Base-by-base conservation (phyloP, 1,284 basidiomycete species). In the Meripilus lineatus region DNA sequence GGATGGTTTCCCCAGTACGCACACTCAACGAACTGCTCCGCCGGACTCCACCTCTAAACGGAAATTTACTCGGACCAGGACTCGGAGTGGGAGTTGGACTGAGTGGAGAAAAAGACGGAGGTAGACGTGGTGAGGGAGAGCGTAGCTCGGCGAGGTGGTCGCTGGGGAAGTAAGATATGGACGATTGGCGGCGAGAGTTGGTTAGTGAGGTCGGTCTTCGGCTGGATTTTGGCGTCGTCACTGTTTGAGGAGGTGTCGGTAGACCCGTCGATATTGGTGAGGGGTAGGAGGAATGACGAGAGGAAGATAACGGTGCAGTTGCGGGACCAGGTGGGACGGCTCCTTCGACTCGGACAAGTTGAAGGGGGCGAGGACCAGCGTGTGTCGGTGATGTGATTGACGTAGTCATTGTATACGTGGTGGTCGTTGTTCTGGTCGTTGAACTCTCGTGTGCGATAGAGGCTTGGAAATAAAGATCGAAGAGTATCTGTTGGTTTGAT, bases 81-180 rank as follows among this genome's bases (percentile, higher is more conserved):
- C 28, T 30, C 28, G 28, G 48, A 5, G 55, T 30, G 49, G 6
- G 51, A 47, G n/a, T n/a, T n/a, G n/a, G 28, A 17, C 38, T 32
- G 3, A 48, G 30, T n/a, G 44, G 42, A 20, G 51, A 36, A 11
- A 44, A 37, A 5, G 43, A 45, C 32, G 56, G 44, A 25, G 45
- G 46, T 17, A 38, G 44, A 32, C 55, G 44, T 22, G 45, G 45
- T 18, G 53, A 54, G 13, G 61, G 63, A 1, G 57, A 60, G 22
- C 61, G 59, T 20, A 57, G 36, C 7, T 58, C 51, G 59, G 45
- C 17, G 58, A 3, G 53, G 55, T 61, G 61, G 48, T 68, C 63
- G 45, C 60, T 61, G 4, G 66, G 65, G 45, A 72, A 70, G 55
- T 86, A 86, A 4, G 76, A 72, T 42, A 86, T 85, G 0, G 81